Evolutionary conservation across 257 asterid genomes (phyloP), one percentile per base, ranked within the genome.

Genomic region (Solanum tarijense): DNA sequence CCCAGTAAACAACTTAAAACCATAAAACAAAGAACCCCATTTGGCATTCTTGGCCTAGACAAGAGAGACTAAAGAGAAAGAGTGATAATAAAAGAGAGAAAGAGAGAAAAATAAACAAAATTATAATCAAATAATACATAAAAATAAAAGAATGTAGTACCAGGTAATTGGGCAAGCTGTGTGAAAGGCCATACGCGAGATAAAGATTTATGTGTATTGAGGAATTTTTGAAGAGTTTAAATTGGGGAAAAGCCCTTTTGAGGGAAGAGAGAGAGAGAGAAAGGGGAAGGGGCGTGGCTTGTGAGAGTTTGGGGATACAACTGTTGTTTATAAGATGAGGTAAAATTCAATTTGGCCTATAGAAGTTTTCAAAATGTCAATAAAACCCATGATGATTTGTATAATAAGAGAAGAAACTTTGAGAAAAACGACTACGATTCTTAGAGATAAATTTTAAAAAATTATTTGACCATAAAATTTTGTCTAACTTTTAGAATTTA

Each of bases 101-200:
- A 32, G 87, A 43, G 48, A 60, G 35, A 31, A 66, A 72, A 87
- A 86, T 27, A 76, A 76, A 76, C 84, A 41, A 41, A 78, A 81
- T 81, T 46, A 46, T 81, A 5, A 76, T 6, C 66, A 81, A 46
- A 81, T 43, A 81, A 81, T 81, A 46, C 27, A 20, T 5, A 73
- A 35, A 85, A 48, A 52, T 52, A 79, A 90, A 76, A 79, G 13
- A 62, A 87, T 87, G 29, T 52, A 18, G 90, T 93, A 97, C 99
- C 99, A 97, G 92, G 99, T 97, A 94, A 97, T 97, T 93, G 99
- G 99, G 91, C 99, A 97, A 91, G 99, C 96, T 89, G 95, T 98
- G 87, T 97, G 99, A 94, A 97, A 97, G 94, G 99, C 99, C 99
- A 95, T 96, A 86, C 72, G 88, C 66, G 88, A 89, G 87, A 76